Percentiles rank a stretch among this genome's conserved stretches.
Evolutionary conservation across 2,329 filamentous ascomycete genomes (phyloP).

Genomic region (Coniochaeta sp.): DNA sequence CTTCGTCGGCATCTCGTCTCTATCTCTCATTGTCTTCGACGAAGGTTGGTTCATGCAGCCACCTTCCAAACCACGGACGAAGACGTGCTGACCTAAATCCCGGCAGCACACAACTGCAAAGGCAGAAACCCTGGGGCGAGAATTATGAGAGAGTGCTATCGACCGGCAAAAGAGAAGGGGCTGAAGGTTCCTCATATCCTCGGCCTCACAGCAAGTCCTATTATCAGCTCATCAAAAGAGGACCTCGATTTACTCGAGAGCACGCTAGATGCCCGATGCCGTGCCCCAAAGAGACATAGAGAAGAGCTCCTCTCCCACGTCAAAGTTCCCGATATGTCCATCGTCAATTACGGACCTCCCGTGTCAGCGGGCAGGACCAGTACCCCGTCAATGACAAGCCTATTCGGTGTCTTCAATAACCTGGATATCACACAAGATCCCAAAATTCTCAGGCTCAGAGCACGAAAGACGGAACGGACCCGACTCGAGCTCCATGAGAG

Average conservation of each 20-base stretch:
- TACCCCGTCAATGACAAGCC: slow-evolving; percentile 32
- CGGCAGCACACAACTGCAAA: slow-evolving; percentile 67
- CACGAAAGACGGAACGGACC: slow-evolving; percentile 33
- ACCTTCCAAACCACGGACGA: not conserved
- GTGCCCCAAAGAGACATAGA: slow-evolving; percentile 61
- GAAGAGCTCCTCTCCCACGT: slow-evolving; percentile 63
- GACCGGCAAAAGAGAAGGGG: slow-evolving; percentile 32
- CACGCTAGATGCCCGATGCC: slow-evolving; percentile 63
- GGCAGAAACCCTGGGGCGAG: slow-evolving; percentile 56
- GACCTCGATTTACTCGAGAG: slow-evolving; percentile 57
- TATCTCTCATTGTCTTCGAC: slow-evolving; percentile 73
- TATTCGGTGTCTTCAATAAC: slow-evolving; percentile 32
- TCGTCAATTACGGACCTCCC: slow-evolving; percentile 22
- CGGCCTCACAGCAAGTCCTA: slow-evolving; percentile 75
- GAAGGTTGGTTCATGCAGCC: slow-evolving; percentile 52
- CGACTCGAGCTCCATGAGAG: slow-evolving; percentile 28
- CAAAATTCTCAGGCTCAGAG: slow-evolving; percentile 39
- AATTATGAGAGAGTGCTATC: slow-evolving; percentile 71
- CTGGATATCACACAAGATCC: slow-evolving; percentile 58
- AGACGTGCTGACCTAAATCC: slow-evolving; percentile 4
- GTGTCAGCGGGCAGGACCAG: slow-evolving; percentile 22
- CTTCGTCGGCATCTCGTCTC: slow-evolving; percentile 57
- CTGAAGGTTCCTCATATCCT: slow-evolving; percentile 57
- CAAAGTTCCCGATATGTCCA: slow-evolving; percentile 54
- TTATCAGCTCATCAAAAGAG: slow-evolving; percentile 50